These are phyloP conservation scores for Flaveria floridana DNA, from an alignment of 140 eudicot genomes.

Conservation along the genomic window DNA sequence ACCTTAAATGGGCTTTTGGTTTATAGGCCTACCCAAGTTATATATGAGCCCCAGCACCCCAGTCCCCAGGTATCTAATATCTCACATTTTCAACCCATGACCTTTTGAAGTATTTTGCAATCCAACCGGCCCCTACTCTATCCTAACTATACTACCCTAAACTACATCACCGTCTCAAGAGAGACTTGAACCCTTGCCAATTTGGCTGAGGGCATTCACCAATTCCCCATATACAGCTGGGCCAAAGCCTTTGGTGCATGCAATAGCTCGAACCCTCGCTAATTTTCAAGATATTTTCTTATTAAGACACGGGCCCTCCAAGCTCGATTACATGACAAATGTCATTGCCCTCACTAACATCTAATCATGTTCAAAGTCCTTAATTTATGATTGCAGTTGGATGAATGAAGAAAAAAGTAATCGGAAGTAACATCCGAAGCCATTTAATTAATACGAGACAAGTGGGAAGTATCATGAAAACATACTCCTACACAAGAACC, in stretches of 20 bases:
- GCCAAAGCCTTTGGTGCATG: too few species aligned
- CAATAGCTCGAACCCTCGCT: too few species aligned
- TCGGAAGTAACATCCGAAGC: background rate
- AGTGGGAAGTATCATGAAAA: background rate
- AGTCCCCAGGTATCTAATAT: background rate
- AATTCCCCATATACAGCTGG: too few species aligned
- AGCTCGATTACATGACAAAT: background rate
- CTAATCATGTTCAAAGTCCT: background rate
- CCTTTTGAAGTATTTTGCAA: too few species aligned
- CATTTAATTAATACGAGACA: background rate
- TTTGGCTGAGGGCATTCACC: too few species aligned
- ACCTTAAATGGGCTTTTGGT: background rate
- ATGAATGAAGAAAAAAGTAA: background rate
- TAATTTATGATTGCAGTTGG: background rate
- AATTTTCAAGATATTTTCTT: too few species aligned
- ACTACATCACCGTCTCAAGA: too few species aligned
- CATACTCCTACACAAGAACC: background rate
- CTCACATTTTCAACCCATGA: too few species aligned
- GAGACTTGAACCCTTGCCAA: too few species aligned
- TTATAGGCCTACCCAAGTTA: conserved; percentile 5
- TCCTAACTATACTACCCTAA: too few species aligned
- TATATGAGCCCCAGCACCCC: background rate
- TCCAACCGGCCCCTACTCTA: too few species aligned
- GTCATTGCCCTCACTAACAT: background rate
- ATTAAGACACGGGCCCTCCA: background rate